phyloP scores from a whole-genome alignment of 1,139 yeast genomes.

The Waltiozyma sp. region DNA sequence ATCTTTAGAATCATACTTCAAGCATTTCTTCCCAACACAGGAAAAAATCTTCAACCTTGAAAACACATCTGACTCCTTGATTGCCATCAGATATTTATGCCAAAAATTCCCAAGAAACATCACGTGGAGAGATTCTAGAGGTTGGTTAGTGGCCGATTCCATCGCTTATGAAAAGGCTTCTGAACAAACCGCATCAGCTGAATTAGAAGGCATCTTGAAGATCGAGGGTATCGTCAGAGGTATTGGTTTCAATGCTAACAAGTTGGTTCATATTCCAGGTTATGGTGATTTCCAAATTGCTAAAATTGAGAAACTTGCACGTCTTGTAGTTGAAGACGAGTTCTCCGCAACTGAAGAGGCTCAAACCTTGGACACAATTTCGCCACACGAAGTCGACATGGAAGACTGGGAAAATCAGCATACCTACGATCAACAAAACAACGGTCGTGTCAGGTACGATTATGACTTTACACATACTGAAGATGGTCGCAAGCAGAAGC shows the following conservation, averaged over 20 bases:
- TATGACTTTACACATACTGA: slow-evolving; percentile 22
- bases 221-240: slow-evolving; percentile 87
- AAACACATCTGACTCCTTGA: slow-evolving; percentile 51
- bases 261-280: slow-evolving; percentile 79
- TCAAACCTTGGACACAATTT: slow-evolving; percentile 59
- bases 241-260: slow-evolving; percentile 63
- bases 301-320: slow-evolving; percentile 41
- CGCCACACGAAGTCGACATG: slow-evolving; percentile 47
- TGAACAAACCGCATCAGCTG: slow-evolving; percentile 22
- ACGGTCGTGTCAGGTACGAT: slow-evolving; percentile 57
- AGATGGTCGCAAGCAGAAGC: slow-evolving; percentile 27
- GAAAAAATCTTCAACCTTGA: slow-evolving; percentile 72
- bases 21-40: slow-evolving; percentile 82
- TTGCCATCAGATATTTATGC: slow-evolving; percentile 64
- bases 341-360: slow-evolving; percentile 38
- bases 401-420: slow-evolving; percentile 36
- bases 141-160: slow-evolving; percentile 71
- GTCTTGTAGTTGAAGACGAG: slow-evolving; percentile 14
- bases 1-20: slow-evolving; percentile 72
- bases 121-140: slow-evolving; percentile 86
- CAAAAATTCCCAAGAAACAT: slow-evolving; percentile 82
- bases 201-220: slow-evolving; percentile 32
- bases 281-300: slow-evolving; percentile 81
- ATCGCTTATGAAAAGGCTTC: slow-evolving; percentile 34
- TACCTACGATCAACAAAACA: slow-evolving; percentile 32